Percentiles rank a stretch among this genome's conserved stretches.
phyloP scores from a whole-genome alignment of 2,329 filamentous ascomycete species.

The Neophaeococcomyces mojaviensis region DNA sequence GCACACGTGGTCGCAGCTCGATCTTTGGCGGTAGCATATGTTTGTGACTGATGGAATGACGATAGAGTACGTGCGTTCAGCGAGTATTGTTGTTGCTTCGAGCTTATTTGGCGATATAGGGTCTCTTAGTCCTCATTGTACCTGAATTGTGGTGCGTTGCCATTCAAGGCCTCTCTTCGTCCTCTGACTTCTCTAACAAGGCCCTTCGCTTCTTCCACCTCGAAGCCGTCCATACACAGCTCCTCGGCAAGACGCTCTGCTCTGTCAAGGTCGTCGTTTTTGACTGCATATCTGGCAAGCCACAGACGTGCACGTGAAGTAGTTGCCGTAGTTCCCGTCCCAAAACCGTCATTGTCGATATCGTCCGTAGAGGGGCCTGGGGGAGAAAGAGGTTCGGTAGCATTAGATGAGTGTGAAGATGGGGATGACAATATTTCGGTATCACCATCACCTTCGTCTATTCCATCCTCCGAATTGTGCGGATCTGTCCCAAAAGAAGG shows the following conservation, averaged over 20 bases:
- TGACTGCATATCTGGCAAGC: constrained; percentile 78
- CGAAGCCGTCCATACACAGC: constrained; percentile 88
- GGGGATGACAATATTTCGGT: constrained; percentile 22
- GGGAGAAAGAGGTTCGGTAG: constrained; percentile 7
- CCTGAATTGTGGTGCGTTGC: background rate
- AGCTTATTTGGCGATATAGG: too few relatives aligned
- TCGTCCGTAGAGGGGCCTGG: constrained; percentile 12
- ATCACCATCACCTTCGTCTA: constrained; percentile 28
- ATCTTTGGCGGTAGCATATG: too few relatives aligned
- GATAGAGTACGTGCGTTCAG: too few relatives aligned
- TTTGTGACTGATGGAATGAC: too few relatives aligned
- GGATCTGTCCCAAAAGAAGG: background rate
- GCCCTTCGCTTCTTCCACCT: constrained; percentile 94
- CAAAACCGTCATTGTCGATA: constrained; percentile 39
- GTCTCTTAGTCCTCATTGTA: too few relatives aligned
- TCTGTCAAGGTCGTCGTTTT: constrained; percentile 63
- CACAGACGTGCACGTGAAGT: constrained; percentile 91
- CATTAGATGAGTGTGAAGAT: constrained; percentile 8
- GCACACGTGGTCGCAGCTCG: too few relatives aligned
- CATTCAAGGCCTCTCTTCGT: constrained; percentile 49
- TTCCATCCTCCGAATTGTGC: constrained; percentile 5
- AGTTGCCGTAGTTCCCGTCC: constrained; percentile 80
- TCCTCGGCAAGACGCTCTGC: constrained; percentile 80
- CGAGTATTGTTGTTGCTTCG: too few relatives aligned
- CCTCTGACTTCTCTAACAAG: constrained; percentile 79